Percentiles rank a stretch among this genome's conserved stretches.
Conservation (phyloP, 2,329 filamentous ascomycete species). For the Sporothrix brunneoviolacea region DNA sequence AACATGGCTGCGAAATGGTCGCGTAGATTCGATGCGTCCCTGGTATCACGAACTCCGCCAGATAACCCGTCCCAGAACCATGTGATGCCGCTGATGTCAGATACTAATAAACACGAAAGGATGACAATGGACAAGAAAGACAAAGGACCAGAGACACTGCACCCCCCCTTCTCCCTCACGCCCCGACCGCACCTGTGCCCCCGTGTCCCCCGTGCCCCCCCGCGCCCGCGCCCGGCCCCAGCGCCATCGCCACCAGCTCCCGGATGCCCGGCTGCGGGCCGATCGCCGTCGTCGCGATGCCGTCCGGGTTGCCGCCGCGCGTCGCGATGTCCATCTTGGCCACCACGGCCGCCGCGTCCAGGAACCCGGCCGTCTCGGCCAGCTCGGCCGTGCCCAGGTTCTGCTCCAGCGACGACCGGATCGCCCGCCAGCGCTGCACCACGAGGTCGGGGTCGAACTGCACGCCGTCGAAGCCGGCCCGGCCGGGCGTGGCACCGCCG, state of each 20-base stretch:
- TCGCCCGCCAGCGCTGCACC: constrained; percentile 34
- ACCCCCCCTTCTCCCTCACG: too few relatives aligned
- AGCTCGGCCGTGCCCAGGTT: constrained; percentile 7
- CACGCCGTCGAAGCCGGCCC: neutral
- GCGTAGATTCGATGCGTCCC: too few relatives aligned
- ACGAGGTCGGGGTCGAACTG: constrained; percentile 27
- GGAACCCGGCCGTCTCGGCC: constrained; percentile 7
- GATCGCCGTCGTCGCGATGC: constrained; percentile 38
- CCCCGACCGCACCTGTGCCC: too few relatives aligned
- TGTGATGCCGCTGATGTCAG: too few relatives aligned
- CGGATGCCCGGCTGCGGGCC: constrained; percentile 38
- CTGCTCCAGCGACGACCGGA: constrained; percentile 19
- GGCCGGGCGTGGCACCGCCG: too few relatives aligned
- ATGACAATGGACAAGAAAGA: too few relatives aligned
- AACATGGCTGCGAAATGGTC: too few relatives aligned
- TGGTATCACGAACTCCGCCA: too few relatives aligned
- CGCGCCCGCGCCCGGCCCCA: neutral
- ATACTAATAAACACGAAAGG: too few relatives aligned
- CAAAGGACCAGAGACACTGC: too few relatives aligned
- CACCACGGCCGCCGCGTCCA: constrained; percentile 9
- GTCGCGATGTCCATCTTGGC: neutral
- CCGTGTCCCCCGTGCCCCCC: too few relatives aligned
- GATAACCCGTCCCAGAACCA: too few relatives aligned
- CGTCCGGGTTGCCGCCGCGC: constrained; percentile 17
- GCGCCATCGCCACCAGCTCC: constrained; percentile 28